Evolutionary conservation across 768 basidiomycete genomes (phyloP).

Genomic region (Melanogaster broomeanus): DNA sequence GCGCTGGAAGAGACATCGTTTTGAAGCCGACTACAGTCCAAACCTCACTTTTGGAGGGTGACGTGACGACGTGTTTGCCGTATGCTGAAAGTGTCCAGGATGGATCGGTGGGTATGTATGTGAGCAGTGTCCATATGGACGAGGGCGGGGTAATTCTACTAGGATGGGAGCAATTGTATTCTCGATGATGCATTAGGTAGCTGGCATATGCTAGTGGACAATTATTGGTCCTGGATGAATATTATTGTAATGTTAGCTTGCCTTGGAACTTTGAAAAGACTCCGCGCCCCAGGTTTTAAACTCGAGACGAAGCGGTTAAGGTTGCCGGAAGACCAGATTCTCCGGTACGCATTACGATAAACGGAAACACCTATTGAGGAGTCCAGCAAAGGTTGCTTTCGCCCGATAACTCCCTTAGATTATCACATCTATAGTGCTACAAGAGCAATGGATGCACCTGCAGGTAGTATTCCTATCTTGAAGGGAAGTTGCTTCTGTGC

Average conservation of each 20-base stretch:
- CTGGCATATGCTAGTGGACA: too few relatives aligned
- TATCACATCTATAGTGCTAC: not conserved
- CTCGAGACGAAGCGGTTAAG: too few relatives aligned
- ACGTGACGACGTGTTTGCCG: conserved; percentile 1
- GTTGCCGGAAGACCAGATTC: too few relatives aligned
- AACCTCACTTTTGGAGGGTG: not conserved
- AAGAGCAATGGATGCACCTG: conserved; percentile 12
- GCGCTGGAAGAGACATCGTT: not conserved
- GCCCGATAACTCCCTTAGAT: not conserved
- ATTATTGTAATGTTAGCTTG: too few relatives aligned
- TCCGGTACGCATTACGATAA: too few relatives aligned
- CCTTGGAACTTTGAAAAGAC: too few relatives aligned
- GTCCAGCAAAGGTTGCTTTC: not conserved
- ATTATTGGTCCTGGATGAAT: too few relatives aligned
- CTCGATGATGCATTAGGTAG: not conserved
- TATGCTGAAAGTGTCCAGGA: conserved; percentile 3
- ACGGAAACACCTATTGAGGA: too few relatives aligned
- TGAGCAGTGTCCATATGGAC: not conserved
- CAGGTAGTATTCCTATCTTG: conserved; percentile 22
- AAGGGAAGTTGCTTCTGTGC: conserved; percentile 64
- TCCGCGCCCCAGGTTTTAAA: too few relatives aligned
- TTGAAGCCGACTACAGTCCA: not conserved
- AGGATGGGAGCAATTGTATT: not conserved
- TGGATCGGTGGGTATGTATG: not conserved
- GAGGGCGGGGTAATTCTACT: not conserved